Conservation (phyloP, 2,329 filamentous ascomycete genomes). For the Dactylella cylindrospora region DNA sequence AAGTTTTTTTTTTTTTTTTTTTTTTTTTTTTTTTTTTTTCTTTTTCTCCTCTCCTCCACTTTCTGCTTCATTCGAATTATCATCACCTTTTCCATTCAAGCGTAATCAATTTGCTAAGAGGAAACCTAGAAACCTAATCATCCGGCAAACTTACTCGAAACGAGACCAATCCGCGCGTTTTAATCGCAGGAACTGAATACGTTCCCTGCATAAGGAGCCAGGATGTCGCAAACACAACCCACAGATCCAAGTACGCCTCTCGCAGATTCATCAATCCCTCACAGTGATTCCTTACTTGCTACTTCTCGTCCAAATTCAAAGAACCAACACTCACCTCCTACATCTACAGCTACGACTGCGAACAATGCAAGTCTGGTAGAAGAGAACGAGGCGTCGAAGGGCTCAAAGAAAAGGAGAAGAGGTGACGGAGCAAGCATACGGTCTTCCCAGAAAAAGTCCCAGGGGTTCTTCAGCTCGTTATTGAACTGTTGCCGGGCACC, state of each 20-base stretch:
- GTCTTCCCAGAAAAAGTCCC: slow-evolving; percentile 40
- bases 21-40: slow-evolving; percentile 1
- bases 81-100: slow-evolving; percentile 5
- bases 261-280: slow-evolving; percentile 43
- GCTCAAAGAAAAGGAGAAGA: slow-evolving; percentile 47
- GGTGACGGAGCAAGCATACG: slow-evolving; percentile 46
- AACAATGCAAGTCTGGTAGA: slow-evolving; percentile 46
- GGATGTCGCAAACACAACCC: slow-evolving; percentile 43
- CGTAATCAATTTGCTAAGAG: slow-evolving; percentile 13
- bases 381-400: slow-evolving; percentile 47
- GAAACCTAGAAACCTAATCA: slow-evolving; percentile 17
- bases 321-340: slow-evolving; percentile 45
- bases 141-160: slow-evolving; percentile 36
- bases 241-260: slow-evolving; percentile 44
- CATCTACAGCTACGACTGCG: slow-evolving; percentile 48
- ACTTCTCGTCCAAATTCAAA: slow-evolving; percentile 44
- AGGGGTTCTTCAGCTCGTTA: slow-evolving; percentile 48
- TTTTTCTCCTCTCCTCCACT: slow-evolving; percentile 11
- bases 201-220: slow-evolving; percentile 29
- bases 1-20: slow-evolving; percentile 1
- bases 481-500: slow-evolving; percentile 48
- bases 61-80: slow-evolving; percentile 17
- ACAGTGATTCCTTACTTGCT: slow-evolving; percentile 43
- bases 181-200: slow-evolving; percentile 32
- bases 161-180: slow-evolving; percentile 33